Evolutionary conservation across 192 early-diverging fungal species (phyloP), one percentile per base, ranked within the genome.

Genomic region (Physocladia obscura): DNA sequence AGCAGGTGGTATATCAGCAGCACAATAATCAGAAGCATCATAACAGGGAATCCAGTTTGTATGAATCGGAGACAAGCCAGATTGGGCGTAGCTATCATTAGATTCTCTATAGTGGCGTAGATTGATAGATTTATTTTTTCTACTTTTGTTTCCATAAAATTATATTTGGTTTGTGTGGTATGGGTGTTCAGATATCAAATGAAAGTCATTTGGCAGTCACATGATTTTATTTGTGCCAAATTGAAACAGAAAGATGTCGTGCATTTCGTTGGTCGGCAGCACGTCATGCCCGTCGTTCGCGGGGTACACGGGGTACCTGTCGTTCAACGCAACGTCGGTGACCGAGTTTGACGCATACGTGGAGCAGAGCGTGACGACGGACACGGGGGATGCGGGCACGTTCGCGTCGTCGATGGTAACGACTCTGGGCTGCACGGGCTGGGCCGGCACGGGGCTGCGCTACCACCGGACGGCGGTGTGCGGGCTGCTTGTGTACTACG

Each of bases 401-500:
- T 58, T 58, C 31, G 57, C 26, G 24, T 6, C 26, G 24, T 24
- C 57, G 8, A 58, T 58, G 57, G 35, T 58, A 8, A 58, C 11
- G 19, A 11, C 6, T 6, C n/a, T 32, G 19, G 63, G 63, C 0
- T 65, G 63, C 49, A 30, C 63, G 30, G 49, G 49, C 63, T 65
- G 63, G 63, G 32, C 21, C 31, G 63, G 63, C 6, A 48, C 63
- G 1, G 63, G 63, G 1, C 49, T 65, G 1, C 63, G 63, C 27
- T 49, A 51, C 49, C 63, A 38, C 21, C 48, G 21, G 1, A 32
- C 63, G 4, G 49, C 49, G 5, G 21, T 65, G 24, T 65, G 63
- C 35, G 49, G 39, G 26, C 19, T 30, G 44, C 49, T 65, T 49
- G 63, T 65, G 3, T 19, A 21, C 0, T n/a, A n/a, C n/a, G n/a